Evolutionary conservation across 495 filamentous ascomycete species (phyloP), one percentile per base, ranked within the genome.

Genomic region (Aspergillus conjunctus): DNA sequence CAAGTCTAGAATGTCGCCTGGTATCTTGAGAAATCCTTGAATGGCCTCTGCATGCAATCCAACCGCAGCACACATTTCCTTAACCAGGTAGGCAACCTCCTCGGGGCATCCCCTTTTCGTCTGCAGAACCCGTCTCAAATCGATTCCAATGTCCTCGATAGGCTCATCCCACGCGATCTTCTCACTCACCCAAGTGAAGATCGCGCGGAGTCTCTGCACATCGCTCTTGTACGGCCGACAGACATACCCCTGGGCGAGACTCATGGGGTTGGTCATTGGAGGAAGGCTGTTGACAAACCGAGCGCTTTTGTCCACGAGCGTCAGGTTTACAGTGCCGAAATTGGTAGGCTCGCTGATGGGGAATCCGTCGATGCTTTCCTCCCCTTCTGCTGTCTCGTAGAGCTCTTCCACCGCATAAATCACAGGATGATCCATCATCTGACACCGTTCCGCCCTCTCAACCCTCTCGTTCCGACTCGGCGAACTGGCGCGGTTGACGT

Each of bases 81-180:
- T 77, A 4, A 97, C 92, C 18, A 98, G 77, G 43, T 89, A 81
- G 0, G 94, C 92, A 61, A 97, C 91, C 68, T 99, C 94, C 70
- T 96, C 85, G n/a, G 92, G 85, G 65, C 88, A 94, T 10, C 88
- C 94, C 58, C 95, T 81, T 68, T 88, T 91, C 26, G 84, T 87
- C 58, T 93, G 91, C 44, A 99, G 84, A 3, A 97, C 90, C 51
- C 88, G 81, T 59, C 89, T 83, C 12, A 91, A 84, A 68, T 99
- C 92, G 21, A 96, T 80, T n/a, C 74, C 71, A 15, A 82, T 77
- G 14, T 83, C 85, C 66, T 96, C 92, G 60, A 91, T 91, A 48
- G 91, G 90, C 66, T 97, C 92, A 69, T 99, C 94, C 93, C 94
- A 99, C n/a, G 84, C 84, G 51, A 99, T 86, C 68, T 94, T 94